Percentiles rank a stretch among this genome's conserved stretches.
These are phyloP conservation scores for Setomelanomma holmii DNA, from an alignment of 2,329 filamentous ascomycete genomes.

Conservation along the genomic window DNA sequence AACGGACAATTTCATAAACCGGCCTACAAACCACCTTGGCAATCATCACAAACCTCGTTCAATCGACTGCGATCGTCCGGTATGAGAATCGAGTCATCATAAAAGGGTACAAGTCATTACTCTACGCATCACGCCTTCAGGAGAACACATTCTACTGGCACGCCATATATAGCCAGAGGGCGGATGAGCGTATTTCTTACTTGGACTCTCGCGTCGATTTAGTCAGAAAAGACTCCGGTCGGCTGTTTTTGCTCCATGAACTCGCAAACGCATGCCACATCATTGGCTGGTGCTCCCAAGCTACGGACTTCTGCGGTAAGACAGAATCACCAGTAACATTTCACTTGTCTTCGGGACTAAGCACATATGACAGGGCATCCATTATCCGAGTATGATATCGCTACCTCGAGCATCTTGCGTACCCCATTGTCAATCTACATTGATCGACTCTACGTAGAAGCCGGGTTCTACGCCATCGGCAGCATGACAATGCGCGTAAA, in stretches of 20 bases:
- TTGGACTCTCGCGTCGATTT: neutral
- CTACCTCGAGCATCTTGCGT: neutral
- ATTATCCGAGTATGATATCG: neutral
- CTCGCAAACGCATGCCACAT: conserved; percentile 1
- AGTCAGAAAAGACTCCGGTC: neutral
- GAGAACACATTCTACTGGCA: neutral
- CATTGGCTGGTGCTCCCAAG: conserved; percentile 6
- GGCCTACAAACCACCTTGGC: conserved; percentile 6
- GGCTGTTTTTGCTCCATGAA: neutral
- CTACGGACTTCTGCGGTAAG: conserved; percentile 7
- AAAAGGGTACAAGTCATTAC: conserved; percentile 2
- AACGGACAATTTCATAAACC: neutral
- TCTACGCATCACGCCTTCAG: neutral
- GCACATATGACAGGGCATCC: neutral
- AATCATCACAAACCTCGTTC: neutral
- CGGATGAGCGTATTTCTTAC: conserved; percentile 5
- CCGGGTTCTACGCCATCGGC: neutral
- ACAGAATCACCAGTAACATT: no score
- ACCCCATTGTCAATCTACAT: conserved; percentile 1
- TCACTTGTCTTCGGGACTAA: no score
- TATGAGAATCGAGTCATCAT: conserved; percentile 4
- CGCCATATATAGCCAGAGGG: neutral
- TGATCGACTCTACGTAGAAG: conserved; percentile 7
- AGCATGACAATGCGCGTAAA: conserved; percentile 2
- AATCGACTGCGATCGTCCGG: neutral